These are phyloP conservation scores for Astrocystis sublimbata DNA, from an alignment of 495 filamentous ascomycete species.

Conservation along the genomic window DNA sequence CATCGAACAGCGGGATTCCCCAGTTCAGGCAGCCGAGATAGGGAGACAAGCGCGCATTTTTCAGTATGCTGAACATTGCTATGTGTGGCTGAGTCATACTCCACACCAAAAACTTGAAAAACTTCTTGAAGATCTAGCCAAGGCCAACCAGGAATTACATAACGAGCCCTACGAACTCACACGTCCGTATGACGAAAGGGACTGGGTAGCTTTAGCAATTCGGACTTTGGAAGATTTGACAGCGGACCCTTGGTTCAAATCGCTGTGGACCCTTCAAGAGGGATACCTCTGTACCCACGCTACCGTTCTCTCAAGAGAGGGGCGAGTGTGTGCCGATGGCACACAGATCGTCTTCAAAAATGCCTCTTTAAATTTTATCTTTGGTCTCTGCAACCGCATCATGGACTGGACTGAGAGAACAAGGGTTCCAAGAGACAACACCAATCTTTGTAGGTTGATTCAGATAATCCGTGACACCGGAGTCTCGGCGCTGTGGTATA, in stretches of 20 bases:
- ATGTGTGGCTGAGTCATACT: not conserved
- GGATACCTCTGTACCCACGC: not conserved
- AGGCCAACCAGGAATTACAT: not conserved
- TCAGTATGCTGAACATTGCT: not conserved
- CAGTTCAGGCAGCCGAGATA: not conserved
- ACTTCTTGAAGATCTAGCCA: not conserved
- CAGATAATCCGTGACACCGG: not conserved
- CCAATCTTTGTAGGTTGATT: not conserved
- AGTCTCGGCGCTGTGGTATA: not conserved
- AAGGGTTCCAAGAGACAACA: conserved; percentile 5
- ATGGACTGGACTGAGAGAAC: conserved; percentile 6
- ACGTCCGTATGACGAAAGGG: not conserved
- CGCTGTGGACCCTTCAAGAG: not conserved
- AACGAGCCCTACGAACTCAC: not conserved
- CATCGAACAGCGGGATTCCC: not conserved
- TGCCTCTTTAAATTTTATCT: not conserved
- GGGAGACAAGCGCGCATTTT: not conserved
- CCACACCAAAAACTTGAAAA: not conserved
- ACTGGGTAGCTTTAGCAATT: conserved; percentile 11
- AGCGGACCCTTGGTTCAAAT: not conserved
- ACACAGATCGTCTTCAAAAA: not conserved
- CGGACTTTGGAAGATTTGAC: not conserved
- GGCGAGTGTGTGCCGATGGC: not conserved
- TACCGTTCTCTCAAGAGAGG: not conserved
- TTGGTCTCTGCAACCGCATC: not conserved